Percentiles rank a stretch among this genome's conserved stretches.
These are phyloP conservation scores for Wallemia mellicola DNA, from an alignment of 1,284 basidiomycete genomes.

Conservation along the genomic window DNA sequence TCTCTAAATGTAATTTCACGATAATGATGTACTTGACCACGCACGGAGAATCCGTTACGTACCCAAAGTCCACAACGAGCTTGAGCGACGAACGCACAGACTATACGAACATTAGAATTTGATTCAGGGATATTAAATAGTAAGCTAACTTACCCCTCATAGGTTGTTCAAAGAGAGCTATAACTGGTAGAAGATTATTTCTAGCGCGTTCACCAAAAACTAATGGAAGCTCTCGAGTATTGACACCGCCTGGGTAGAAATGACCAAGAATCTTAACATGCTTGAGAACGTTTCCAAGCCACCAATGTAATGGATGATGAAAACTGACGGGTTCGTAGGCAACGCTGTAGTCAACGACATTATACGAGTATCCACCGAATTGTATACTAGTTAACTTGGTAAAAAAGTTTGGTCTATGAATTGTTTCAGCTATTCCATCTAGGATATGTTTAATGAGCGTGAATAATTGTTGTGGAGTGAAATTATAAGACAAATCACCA, in stretches of 20 bases:
- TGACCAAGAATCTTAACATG: conserved; percentile 34
- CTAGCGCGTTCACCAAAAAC: not conserved
- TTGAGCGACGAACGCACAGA: conserved; percentile 66
- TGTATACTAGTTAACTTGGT: conserved; percentile 12
- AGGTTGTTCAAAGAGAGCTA: conserved; percentile 54
- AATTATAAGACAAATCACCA: conserved; percentile 41
- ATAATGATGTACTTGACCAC: conserved; percentile 87
- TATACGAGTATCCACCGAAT: conserved; percentile 30
- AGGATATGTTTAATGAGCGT: conserved; percentile 37
- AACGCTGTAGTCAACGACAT: conserved; percentile 43
- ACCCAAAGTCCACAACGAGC: conserved; percentile 91
- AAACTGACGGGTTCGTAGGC: conserved; percentile 62
- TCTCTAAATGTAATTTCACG: conserved; percentile 85
- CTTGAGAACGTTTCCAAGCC: conserved; percentile 69
- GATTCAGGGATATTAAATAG: not conserved
- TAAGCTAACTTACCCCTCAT: conserved; percentile 41
- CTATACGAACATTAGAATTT: conserved; percentile 17
- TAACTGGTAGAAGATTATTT: conserved; percentile 12
- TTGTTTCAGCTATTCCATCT: conserved; percentile 28
- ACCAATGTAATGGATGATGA: conserved; percentile 78
- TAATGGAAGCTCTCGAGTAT: not conserved
- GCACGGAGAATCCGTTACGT: conserved; percentile 80
- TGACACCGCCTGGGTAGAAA: not conserved
- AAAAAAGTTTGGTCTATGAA: not conserved
- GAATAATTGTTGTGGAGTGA: conserved; percentile 29